Conservation (phyloP, 1,139 yeast species). For the Magnusiomyces paraingens region DNA sequence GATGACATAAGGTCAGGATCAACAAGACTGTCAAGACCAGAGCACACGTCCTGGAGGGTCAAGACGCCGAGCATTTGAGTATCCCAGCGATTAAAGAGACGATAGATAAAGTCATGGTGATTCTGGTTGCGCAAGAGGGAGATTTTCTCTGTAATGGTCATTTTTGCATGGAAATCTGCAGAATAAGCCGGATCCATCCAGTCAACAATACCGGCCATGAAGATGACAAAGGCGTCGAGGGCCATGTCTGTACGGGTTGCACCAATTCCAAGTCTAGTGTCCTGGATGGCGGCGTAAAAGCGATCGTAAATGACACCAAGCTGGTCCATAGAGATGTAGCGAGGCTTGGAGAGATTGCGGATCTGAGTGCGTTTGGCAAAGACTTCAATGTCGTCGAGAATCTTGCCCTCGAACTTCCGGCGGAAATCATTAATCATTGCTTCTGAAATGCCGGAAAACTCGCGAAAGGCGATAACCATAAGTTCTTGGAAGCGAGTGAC, state of each 20-base stretch:
- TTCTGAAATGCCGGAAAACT: slow-evolving; percentile 75
- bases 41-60: slow-evolving; percentile 60
- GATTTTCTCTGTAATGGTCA: slow-evolving; percentile 8
- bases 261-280: slow-evolving; percentile 63
- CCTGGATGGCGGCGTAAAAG: slow-evolving; percentile 72
- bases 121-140: slow-evolving; percentile 15
- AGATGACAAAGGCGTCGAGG: slow-evolving; percentile 59
- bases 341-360: slow-evolving; percentile 71
- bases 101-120: slow-evolving; percentile 46
- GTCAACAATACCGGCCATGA: slow-evolving; percentile 74
- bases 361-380: slow-evolving; percentile 91
- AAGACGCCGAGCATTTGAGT: slow-evolving; percentile 47
- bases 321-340: slow-evolving; percentile 51
- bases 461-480: slow-evolving; percentile 86
- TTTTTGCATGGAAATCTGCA: background rate
- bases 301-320: slow-evolving; percentile 75
- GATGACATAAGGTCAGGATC: slow-evolving; percentile 73
- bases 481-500: slow-evolving; percentile 86
- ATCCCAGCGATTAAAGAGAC: slow-evolving; percentile 72
- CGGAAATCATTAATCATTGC: slow-evolving; percentile 65
- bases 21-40: slow-evolving; percentile 63
- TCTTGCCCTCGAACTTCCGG: slow-evolving; percentile 63
- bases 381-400: slow-evolving; percentile 76
- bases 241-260: slow-evolving; percentile 56
- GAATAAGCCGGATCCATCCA: slow-evolving; percentile 45